Evolutionary conservation across 495 filamentous ascomycete species (phyloP), one percentile per base, ranked within the genome.

Genomic region (Trichoderma erinaceum): DNA sequence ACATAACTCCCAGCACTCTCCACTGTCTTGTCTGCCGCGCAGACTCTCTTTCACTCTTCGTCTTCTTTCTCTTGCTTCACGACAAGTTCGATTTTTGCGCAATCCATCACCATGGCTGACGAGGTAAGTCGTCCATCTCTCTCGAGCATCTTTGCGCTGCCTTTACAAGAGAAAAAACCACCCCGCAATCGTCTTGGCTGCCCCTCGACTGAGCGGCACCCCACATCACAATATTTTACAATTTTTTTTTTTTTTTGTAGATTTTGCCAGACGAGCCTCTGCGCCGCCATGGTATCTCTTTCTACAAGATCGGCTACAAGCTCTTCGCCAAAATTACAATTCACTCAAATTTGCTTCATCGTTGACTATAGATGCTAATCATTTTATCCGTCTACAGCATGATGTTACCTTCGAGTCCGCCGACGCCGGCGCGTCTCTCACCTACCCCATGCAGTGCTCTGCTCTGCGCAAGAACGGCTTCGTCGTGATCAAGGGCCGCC

Each of bases 391-490:
- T 67, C 38, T 66, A n/a, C 68, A 95, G 90, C 91, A 96, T 85
- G 89, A 97, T 75, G 85, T 91, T 79, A 91, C 88, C 78, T 97
- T 98, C 84, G 92, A 96, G 73, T 86, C 86, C 80, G 90, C 88
- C 83, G 92, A 96, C 83, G 91, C 96, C 75, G 95, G 94, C 81
- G 93, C 94, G 71, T 98, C 96, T 68, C 76, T 83, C 78, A 99
- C 95, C 77, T 97, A 78, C 85, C 95, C 95, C 73, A 94, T 96
- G 91, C 95, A 99, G 85, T 99, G 95, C 83, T 99, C 95, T 82
- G 94, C 95, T 73, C 87, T 99, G 84, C 88, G 95, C 75, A 98
- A 99, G 93, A 95, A 94, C 88, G 95, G 95, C 73, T 87, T 88
- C 75, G 95, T 99, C 83, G 90, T 94, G 75, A 98, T 99, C 83